Evolutionary conservation across 2,329 filamentous ascomycete species (phyloP).

Genomic region (Fusarium nygamai): DNA sequence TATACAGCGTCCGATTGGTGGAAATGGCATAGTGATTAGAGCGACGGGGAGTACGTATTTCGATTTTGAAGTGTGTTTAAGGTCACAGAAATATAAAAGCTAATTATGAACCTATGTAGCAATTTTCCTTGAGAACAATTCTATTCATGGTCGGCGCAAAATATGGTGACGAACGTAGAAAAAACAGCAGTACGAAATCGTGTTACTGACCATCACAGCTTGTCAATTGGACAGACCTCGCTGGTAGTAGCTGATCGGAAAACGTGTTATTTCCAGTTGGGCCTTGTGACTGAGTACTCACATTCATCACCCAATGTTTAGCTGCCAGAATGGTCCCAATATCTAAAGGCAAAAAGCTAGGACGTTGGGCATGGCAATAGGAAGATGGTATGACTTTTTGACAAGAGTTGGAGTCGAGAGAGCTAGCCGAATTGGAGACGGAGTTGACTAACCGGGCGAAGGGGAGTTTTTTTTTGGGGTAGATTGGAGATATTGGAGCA

Average conservation of each 20-base stretch:
- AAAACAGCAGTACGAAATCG: background rate
- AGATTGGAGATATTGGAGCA: background rate
- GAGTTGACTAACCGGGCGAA: background rate
- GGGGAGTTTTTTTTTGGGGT: background rate
- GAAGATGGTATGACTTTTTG: too few species aligned
- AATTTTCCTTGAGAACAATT: rapidly evolving
- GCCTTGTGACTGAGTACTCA: rapidly evolving
- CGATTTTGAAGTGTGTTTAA: too few species aligned
- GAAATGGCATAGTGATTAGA: background rate
- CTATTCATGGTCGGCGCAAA: rapidly evolving
- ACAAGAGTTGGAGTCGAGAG: background rate
- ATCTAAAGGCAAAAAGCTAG: background rate
- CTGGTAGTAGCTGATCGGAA: too few species aligned
- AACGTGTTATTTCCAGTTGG: background rate
- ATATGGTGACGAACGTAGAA: background rate
- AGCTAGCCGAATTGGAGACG: background rate
- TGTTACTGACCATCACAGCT: background rate
- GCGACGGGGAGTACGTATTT: too few species aligned
- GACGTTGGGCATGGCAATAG: rapidly evolving
- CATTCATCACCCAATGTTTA: rapidly evolving
- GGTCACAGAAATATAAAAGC: rapidly evolving
- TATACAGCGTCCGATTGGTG: background rate
- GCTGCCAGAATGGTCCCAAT: rapidly evolving
- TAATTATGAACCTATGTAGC: too few species aligned
- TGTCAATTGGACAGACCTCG: background rate